Percentiles rank a stretch among this genome's conserved stretches.
Conservation (phyloP, 495 filamentous ascomycete genomes). For the Daldinia loculata region DNA sequence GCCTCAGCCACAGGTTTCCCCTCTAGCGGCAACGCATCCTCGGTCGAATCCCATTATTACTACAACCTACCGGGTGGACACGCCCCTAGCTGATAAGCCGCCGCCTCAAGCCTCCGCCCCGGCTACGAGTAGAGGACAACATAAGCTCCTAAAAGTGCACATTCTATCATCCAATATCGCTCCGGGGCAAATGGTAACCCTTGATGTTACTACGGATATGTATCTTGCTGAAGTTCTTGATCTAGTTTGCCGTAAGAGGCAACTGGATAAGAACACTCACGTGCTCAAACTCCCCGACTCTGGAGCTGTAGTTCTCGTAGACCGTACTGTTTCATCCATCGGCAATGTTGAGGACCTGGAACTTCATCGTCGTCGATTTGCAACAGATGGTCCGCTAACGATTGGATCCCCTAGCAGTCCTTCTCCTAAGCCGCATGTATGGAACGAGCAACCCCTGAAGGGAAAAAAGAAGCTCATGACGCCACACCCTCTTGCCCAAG, state of each 20-base stretch:
- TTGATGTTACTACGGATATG: conserved; percentile 90
- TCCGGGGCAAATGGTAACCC: conserved; percentile 69
- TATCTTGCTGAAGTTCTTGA: conserved; percentile 95
- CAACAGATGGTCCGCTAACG: conserved; percentile 77
- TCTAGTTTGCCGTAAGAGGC: conserved; percentile 85
- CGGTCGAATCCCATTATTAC: conserved; percentile 68
- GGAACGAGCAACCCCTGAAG: conserved; percentile 64
- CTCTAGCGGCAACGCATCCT: conserved; percentile 43
- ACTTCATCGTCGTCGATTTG: conserved; percentile 84
- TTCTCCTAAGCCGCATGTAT: conserved; percentile 79
- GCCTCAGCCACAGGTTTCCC: conserved; percentile 52
- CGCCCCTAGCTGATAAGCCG: conserved; percentile 71
- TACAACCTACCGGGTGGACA: conserved; percentile 64
- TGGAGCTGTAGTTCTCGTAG: conserved; percentile 79
- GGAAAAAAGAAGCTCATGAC: conserved; percentile 72
- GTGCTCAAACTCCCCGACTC: conserved; percentile 87
- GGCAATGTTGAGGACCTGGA: conserved; percentile 87
- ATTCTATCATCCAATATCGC: conserved; percentile 80
- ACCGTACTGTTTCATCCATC: conserved; percentile 89
- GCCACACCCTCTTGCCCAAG: conserved; percentile 80
- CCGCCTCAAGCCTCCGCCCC: conserved; percentile 69
- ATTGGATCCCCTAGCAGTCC: conserved; percentile 82
- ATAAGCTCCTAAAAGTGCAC: conserved; percentile 78
- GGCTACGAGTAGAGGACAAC: conserved; percentile 65
- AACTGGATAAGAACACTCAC: conserved; percentile 88